phyloP scores from a whole-genome alignment of 169 alveolate species.

The Perkinsus olseni region DNA sequence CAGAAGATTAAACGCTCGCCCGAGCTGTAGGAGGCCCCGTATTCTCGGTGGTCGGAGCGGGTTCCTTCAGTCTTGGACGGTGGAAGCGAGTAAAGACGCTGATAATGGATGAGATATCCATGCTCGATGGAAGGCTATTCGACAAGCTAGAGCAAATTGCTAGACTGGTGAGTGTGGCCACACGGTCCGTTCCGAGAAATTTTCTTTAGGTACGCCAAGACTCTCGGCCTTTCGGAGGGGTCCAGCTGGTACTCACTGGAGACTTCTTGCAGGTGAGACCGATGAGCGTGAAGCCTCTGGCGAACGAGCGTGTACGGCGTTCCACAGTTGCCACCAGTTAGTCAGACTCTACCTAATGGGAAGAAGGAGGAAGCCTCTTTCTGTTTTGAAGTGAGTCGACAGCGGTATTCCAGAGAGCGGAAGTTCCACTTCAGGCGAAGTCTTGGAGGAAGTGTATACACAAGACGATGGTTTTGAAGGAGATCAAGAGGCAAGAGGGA shows the following conservation, averaged over 20 bases:
- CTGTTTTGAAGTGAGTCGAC: neutral
- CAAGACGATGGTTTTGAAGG: neutral
- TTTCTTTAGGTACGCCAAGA: neutral
- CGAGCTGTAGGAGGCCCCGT: neutral
- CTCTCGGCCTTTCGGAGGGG: neutral
- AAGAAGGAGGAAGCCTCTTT: neutral
- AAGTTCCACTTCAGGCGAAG: neutral
- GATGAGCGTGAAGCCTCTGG: neutral
- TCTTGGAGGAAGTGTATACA: neutral
- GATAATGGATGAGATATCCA: slow-evolving; percentile 4
- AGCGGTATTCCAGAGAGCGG: neutral
- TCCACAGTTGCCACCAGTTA: neutral
- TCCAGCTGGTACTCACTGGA: neutral
- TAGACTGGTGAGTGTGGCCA: neutral
- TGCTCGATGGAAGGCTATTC: slow-evolving; percentile 4
- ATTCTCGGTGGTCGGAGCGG: neutral
- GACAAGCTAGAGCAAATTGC: neutral
- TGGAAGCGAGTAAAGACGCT: neutral
- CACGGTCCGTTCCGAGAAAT: neutral
- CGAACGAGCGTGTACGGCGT: neutral
- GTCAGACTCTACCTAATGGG: neutral
- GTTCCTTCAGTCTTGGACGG: neutral
- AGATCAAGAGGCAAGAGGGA: neutral
- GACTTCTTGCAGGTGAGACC: neutral
- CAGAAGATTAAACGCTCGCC: neutral